Base-by-base conservation (phyloP, 2,329 filamentous ascomycete species). In the Xylaria digitata region DNA sequence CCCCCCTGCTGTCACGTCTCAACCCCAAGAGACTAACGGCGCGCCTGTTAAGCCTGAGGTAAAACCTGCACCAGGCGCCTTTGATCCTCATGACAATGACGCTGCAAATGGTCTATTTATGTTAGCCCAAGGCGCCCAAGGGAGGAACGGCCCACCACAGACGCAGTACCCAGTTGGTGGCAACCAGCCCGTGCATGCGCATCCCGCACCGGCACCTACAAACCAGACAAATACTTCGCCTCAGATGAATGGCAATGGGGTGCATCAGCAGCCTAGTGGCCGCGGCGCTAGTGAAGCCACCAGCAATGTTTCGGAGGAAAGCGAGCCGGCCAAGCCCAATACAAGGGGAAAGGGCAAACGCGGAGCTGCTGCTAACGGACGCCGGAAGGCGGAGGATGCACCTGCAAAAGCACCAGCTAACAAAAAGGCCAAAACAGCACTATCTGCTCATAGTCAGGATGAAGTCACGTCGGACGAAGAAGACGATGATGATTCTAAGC, bases 71-170 rank as follows among this genome's bases (percentile, higher is more conserved):
- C 80, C 86, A 0, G 91, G 92, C 61, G 87, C 90, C 4, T 96
- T 94, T 76, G 91, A 94, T 65, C 92, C 94, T 48, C 93, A 97
- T 80, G 95, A 97, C 60, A 97, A 95, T 74, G 95, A 97, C 81
- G 96, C 95, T 49, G 96, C 95, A 58, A 98, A 97, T 77, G 94
- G 96, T 34, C 85, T 99, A 0, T 96, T 93, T 74, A 91, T 97
- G 87, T 85, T 99, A 65, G 94, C 96, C 0, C 90, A 93, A 75
- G 89, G 89, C 21, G 80, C 82, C 30, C 85, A 90, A 60, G 73
- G 72, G 37, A 72, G 77, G 80, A 89, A 82, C 84, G 87, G 81
- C 81, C 85, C 78, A 67, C 88, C 82, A 70, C 88, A 82, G 69
- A 79, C 82, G 73, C 76, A 78, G 60, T 86, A 87, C 81, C 74